Percentiles rank a stretch among this genome's conserved stretches.
Conservation (phyloP, 495 filamentous ascomycete species). For the Penicillium pulvis region DNA sequence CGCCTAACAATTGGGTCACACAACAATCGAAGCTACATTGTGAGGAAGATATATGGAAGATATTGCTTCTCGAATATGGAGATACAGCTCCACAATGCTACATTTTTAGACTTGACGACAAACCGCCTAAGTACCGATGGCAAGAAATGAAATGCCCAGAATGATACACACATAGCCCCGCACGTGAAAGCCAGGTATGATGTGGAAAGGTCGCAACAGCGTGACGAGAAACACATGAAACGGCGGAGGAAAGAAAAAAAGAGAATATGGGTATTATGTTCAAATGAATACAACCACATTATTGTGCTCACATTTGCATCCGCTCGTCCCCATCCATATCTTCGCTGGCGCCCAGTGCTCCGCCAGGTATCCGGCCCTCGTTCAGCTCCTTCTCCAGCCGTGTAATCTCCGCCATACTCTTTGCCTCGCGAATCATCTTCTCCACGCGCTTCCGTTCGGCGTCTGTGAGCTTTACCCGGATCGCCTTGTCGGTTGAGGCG, state of each 20-base stretch:
- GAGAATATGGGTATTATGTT: constrained; percentile 14
- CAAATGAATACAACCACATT: constrained; percentile 7
- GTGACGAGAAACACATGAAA: constrained; percentile 13
- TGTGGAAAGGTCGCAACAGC: constrained; percentile 18
- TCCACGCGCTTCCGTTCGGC: constrained; percentile 69
- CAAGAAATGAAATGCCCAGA: constrained; percentile 19
- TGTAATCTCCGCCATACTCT: constrained; percentile 82
- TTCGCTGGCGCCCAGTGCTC: constrained; percentile 50
- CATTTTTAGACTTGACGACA: constrained; percentile 11
- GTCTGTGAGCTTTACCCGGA: constrained; percentile 68
- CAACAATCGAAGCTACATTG: neutral
- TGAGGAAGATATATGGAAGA: neutral
- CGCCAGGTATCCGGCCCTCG: constrained; percentile 80
- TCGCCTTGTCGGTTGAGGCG: constrained; percentile 60
- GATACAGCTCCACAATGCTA: constrained; percentile 20
- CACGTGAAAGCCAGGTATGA: constrained; percentile 17
- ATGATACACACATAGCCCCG: constrained; percentile 23
- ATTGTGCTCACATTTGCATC: constrained; percentile 38
- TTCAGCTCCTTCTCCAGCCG: constrained; percentile 80
- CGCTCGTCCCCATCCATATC: constrained; percentile 36
- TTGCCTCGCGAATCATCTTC: constrained; percentile 78
- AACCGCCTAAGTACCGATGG: constrained; percentile 15
- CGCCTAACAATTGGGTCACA: neutral
- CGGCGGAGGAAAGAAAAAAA: constrained; percentile 6
- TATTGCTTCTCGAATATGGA: constrained; percentile 18